A percentile compares a stretch with the other conserved stretches of the same genome.
Conservation (phyloP, 225 moss, liverwort and hornwort species). For the Bryum argenteum region DNA sequence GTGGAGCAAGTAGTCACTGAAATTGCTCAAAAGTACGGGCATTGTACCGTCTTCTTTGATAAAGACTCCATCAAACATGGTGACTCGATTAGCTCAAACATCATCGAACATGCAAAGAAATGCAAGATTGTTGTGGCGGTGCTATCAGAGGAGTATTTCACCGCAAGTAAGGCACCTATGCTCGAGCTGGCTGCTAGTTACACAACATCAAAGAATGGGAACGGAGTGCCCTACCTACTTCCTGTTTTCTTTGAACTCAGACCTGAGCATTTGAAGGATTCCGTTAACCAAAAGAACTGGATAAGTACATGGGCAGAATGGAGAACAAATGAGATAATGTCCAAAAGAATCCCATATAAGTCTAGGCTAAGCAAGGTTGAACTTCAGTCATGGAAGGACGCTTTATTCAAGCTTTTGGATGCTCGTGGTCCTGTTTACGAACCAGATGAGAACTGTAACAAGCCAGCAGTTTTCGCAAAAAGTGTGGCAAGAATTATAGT, state of each 20-base stretch:
- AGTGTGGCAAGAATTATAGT: no score
- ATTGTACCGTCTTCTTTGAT: slow-evolving; percentile 11
- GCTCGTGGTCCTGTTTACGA: background rate
- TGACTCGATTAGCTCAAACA: background rate
- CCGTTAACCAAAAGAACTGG: background rate
- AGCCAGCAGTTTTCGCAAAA: no score
- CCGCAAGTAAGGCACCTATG: background rate
- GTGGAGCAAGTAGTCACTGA: background rate
- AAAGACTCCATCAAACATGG: background rate
- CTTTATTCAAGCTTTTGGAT: background rate
- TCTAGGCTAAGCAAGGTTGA: background rate
- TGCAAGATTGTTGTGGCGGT: slow-evolving; percentile 11
- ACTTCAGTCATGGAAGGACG: background rate
- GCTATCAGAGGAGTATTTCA: slow-evolving; percentile 18
- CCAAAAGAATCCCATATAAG: background rate
- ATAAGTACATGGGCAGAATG: background rate
- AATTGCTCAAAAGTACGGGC: background rate
- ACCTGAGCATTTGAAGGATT: background rate
- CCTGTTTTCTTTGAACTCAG: slow-evolving; percentile 9
- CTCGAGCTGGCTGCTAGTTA: slow-evolving; percentile 19
- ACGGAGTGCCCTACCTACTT: background rate
- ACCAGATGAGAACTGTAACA: background rate
- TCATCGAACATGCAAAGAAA: background rate
- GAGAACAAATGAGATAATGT: background rate
- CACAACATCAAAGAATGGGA: background rate